These are phyloP conservation scores for Verticillium albo-atrum DNA, from an alignment of 2,329 filamentous ascomycete genomes.

Conservation along the genomic window DNA sequence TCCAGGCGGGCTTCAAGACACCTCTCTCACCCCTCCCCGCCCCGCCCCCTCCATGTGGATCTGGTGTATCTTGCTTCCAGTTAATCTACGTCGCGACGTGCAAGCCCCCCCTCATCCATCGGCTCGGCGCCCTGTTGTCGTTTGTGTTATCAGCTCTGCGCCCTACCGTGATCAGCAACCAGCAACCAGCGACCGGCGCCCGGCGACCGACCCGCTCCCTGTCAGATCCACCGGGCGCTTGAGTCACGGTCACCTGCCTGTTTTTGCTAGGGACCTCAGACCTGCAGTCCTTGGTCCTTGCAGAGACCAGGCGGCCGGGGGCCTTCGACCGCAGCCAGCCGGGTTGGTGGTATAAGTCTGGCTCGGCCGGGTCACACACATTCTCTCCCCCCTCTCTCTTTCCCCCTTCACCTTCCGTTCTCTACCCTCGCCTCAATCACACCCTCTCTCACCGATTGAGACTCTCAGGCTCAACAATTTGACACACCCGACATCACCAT, in stretches of 20 bases:
- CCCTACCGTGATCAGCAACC: neutral
- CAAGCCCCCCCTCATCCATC: neutral
- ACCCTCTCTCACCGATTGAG: neutral
- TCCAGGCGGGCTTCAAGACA: neutral
- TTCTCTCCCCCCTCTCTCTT: neutral
- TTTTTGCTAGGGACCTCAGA: neutral
- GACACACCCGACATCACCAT: neutral
- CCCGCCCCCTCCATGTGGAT: neutral
- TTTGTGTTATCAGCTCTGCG: neutral
- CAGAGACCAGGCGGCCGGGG: no score
- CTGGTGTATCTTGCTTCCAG: neutral
- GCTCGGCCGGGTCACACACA: neutral
- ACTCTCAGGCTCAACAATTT: neutral
- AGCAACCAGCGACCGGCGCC: neutral
- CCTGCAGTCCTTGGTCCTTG: neutral
- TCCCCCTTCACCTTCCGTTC: neutral
- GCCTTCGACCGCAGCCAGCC: conserved; percentile 1
- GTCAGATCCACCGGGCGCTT: conserved; percentile 7
- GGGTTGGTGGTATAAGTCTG: neutral
- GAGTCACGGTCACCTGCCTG: conserved; percentile 7
- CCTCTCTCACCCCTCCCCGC: neutral
- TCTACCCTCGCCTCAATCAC: neutral
- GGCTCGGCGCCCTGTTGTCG: neutral
- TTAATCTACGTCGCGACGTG: no score
- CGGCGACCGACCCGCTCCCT: neutral